phyloP scores from a whole-genome alignment of 306 rosid species.

The Carpinus viminea region DNA sequence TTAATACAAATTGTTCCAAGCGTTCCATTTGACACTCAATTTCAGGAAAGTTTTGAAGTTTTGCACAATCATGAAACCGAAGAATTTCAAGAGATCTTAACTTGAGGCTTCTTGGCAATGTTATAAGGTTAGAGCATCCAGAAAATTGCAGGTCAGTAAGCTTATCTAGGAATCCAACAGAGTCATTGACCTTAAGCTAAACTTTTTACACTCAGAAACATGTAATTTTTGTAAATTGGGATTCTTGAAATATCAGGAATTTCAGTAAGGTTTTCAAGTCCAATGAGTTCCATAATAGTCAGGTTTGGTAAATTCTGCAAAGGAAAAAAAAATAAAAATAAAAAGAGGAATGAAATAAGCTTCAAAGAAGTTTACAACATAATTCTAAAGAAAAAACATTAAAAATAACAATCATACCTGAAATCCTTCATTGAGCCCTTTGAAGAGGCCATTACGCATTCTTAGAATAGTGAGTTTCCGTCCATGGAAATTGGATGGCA shows the following conservation, averaged over 20 bases:
- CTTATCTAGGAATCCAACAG: constrained; percentile 22
- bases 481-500: neutral
- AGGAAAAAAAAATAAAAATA: neutral
- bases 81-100: neutral
- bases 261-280: neutral
- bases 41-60: neutral
- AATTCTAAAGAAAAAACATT: neutral
- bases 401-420: neutral
- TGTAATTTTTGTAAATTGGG: constrained; percentile 34
- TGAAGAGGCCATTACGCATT: neutral
- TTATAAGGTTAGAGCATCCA: constrained; percentile 11
- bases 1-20: neutral
- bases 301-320: neutral
- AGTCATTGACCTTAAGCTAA: constrained; percentile 10
- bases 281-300: neutral
- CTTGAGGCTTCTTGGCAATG: neutral
- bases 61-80: neutral
- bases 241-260: neutral
- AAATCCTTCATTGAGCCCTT: neutral
- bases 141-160: constrained; percentile 16
- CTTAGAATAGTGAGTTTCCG: neutral
- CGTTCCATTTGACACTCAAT: neutral
- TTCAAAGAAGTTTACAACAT: neutral
- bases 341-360: neutral
- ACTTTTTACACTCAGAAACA: constrained; percentile 19